Conservation (phyloP, 2,329 filamentous ascomycete genomes). For the Phaeoacremonium minimum region DNA sequence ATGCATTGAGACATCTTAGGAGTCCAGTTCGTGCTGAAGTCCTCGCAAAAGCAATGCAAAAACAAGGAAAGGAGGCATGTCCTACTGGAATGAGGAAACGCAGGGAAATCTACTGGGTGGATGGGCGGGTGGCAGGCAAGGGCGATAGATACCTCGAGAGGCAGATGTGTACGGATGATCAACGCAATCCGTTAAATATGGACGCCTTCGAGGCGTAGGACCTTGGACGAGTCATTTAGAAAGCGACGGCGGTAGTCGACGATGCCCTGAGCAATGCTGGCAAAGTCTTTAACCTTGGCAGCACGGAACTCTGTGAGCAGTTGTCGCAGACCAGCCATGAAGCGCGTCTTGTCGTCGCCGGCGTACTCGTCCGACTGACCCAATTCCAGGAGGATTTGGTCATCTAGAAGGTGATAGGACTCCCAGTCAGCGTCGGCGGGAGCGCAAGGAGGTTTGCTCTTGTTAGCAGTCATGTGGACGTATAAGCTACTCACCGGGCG, state of each 20-base stretch:
- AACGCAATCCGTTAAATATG: slow-evolving; percentile 12
- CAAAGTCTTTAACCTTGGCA: slow-evolving; percentile 60
- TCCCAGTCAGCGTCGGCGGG: slow-evolving; percentile 45
- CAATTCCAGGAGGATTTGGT: slow-evolving; percentile 68
- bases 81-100: too few species aligned
- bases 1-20: too few species aligned
- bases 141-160: too few species aligned
- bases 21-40: too few species aligned
- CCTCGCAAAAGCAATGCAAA: too few species aligned
- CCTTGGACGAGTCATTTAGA: slow-evolving; percentile 58
- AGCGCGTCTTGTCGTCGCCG: slow-evolving; percentile 55
- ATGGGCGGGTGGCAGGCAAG: too few species aligned
- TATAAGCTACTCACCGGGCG: slow-evolving; percentile 64
- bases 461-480: slow-evolving; percentile 11
- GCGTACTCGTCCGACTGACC: slow-evolving; percentile 62
- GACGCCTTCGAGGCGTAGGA: slow-evolving; percentile 53
- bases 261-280: slow-evolving; percentile 62
- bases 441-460: slow-evolving; percentile 18
- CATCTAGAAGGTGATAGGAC: slow-evolving; percentile 48
- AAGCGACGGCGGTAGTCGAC: slow-evolving; percentile 63
- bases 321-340: slow-evolving; percentile 57
- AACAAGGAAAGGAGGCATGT: too few species aligned
- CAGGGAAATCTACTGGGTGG: too few species aligned
- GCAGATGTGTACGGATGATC: too few species aligned
- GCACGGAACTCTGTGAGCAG: slow-evolving; percentile 57